These are phyloP conservation scores for Hericium rajendrae DNA, from an alignment of 768 basidiomycete species.

Conservation along the genomic window DNA sequence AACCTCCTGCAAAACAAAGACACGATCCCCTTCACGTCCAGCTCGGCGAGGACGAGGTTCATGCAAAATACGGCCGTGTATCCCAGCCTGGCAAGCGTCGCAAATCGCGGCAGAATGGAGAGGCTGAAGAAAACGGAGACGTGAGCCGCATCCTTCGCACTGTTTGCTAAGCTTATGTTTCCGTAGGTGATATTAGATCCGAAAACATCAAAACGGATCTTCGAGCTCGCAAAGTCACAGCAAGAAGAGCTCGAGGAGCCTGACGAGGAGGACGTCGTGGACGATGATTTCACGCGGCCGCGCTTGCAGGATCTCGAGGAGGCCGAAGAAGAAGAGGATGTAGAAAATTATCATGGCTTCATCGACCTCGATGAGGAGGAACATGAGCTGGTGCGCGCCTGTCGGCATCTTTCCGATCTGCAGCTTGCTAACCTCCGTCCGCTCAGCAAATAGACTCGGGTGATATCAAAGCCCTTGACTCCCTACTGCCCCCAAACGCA, in stretches of 20 bases:
- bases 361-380: constrained; percentile 31
- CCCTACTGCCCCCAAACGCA: constrained; percentile 65
- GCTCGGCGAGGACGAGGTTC: constrained; percentile 66
- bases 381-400: constrained; percentile 38
- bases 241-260: constrained; percentile 77
- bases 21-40: constrained; percentile 87
- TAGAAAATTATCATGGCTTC: constrained; percentile 35
- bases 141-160: constrained; percentile 3
- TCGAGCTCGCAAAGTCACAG: constrained; percentile 87
- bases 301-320: constrained; percentile 19
- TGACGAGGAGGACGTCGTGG: constrained; percentile 25
- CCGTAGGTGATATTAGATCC: constrained; percentile 62
- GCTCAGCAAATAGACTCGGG: constrained; percentile 79
- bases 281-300: constrained; percentile 17
- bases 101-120: constrained; percentile 42
- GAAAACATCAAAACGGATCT: constrained; percentile 77
- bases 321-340: constrained; percentile 47
- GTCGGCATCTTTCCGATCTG: background rate
- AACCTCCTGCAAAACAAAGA: constrained; percentile 44
- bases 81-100: constrained; percentile 68
- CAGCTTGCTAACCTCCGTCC: background rate
- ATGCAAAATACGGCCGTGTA: constrained; percentile 70
- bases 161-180: background rate
- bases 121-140: constrained; percentile 42
- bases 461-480: constrained; percentile 81